Conservation (phyloP, 192 early-diverging fungal species). For the Podila epigama region DNA sequence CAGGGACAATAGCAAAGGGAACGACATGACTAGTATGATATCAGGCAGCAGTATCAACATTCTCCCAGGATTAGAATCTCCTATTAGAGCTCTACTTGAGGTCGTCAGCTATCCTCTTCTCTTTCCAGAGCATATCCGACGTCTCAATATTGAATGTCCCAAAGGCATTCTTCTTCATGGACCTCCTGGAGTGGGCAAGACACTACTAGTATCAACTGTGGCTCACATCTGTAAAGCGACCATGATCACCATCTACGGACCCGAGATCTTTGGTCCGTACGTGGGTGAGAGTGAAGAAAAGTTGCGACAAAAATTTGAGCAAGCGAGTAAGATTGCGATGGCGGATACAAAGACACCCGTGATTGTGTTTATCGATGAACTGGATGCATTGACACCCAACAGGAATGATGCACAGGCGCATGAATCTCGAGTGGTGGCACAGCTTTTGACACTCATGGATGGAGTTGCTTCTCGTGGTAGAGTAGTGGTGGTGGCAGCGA, state of each 20-base stretch:
- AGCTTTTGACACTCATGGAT: conserved; percentile 92
- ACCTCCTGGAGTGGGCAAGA: conserved; percentile 96
- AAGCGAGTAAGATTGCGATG: conserved; percentile 61
- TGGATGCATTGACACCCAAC: conserved; percentile 82
- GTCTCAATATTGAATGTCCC: conserved; percentile 80
- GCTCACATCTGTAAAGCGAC: conserved; percentile 69
- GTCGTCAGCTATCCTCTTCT: conserved; percentile 80
- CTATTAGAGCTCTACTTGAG: conserved; percentile 77
- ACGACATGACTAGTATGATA: conserved; percentile 2
- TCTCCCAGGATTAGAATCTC: conserved; percentile 75
- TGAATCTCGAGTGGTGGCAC: conserved; percentile 85
- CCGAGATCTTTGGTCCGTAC: conserved; percentile 84
- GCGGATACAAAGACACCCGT: conserved; percentile 51
- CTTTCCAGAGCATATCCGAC: conserved; percentile 65
- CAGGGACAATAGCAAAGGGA: no score
- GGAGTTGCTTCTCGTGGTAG: conserved; percentile 69
- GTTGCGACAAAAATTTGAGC: conserved; percentile 73
- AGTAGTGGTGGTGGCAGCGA: conserved; percentile 85
- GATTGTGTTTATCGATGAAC: conserved; percentile 97
- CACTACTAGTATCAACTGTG: conserved; percentile 77
- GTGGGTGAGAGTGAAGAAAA: conserved; percentile 89
- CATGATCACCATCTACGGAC: conserved; percentile 81
- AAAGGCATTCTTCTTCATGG: conserved; percentile 90
- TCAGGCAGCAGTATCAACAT: conserved; percentile 11
- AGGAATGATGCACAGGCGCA: conserved; percentile 64